Conservation (phyloP, 1,139 yeast species). For the Scheffersomyces parashehatae region DNA sequence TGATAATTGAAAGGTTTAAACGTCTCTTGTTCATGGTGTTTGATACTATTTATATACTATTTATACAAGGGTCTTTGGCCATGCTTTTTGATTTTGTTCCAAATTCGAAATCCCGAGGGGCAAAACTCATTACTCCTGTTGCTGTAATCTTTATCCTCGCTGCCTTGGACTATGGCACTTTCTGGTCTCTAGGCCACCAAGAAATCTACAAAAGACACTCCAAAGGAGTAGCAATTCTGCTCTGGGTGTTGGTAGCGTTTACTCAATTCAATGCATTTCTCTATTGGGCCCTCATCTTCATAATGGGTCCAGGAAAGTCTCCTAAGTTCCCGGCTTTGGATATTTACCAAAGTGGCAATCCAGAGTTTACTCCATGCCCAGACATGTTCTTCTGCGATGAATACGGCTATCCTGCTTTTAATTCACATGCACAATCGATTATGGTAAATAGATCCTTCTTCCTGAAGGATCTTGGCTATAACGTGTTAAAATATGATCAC, state of each 20-base stretch:
- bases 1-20: too few species aligned
- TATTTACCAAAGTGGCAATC: slow-evolving; percentile 16
- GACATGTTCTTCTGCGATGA: slow-evolving; percentile 55
- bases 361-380: slow-evolving; percentile 37
- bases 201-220: slow-evolving; percentile 34
- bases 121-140: slow-evolving; percentile 22
- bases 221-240: slow-evolving; percentile 31
- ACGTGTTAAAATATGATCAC: slow-evolving; percentile 66
- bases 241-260: slow-evolving; percentile 36
- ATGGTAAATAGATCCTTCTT: slow-evolving; percentile 59
- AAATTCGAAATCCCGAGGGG: slow-evolving; percentile 8
- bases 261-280: slow-evolving; percentile 22
- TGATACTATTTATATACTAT: too few species aligned
- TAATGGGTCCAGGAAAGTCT: slow-evolving; percentile 37
- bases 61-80: too few species aligned
- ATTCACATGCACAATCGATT: slow-evolving; percentile 53
- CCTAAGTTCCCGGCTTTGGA: slow-evolving; percentile 28
- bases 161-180: slow-evolving; percentile 33
- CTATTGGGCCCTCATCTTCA: slow-evolving; percentile 34
- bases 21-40: too few species aligned
- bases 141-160: slow-evolving; percentile 25
- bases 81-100: neutral
- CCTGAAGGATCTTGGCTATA: slow-evolving; percentile 44
- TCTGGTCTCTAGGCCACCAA: slow-evolving; percentile 38
- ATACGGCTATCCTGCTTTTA: slow-evolving; percentile 64